phyloP scores from a whole-genome alignment of 176 grass and related monocot genomes.

The Leersia perrieri region DNA sequence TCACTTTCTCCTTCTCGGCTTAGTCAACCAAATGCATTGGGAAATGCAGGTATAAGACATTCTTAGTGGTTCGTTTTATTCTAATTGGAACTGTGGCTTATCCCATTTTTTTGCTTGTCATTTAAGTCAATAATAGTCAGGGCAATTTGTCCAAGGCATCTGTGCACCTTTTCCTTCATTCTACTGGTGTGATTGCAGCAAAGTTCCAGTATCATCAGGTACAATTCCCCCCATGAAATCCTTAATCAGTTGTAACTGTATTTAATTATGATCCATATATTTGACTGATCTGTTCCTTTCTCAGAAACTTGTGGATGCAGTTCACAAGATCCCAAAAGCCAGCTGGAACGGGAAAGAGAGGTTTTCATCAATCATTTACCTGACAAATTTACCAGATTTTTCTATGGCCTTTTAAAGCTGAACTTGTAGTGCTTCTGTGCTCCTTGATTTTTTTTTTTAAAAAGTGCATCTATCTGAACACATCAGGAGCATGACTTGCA shows the following conservation, averaged over 20 bases:
- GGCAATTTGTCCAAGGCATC: slow-evolving; percentile 34
- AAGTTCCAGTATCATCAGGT: slow-evolving; percentile 76
- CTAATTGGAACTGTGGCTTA: neutral
- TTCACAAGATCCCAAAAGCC: slow-evolving; percentile 77
- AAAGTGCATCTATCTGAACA: neutral
- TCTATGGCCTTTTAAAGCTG: neutral
- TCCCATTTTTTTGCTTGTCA: slow-evolving; percentile 32
- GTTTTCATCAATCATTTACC: slow-evolving; percentile 35
- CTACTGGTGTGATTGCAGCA: slow-evolving; percentile 58
- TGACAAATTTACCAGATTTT: slow-evolving; percentile 16
- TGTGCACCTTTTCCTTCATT: slow-evolving; percentile 68
- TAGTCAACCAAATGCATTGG: slow-evolving; percentile 24
- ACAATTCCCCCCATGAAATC: slow-evolving; percentile 1
- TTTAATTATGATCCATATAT: slow-evolving; percentile 19
- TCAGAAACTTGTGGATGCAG: slow-evolving; percentile 73
- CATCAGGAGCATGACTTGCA: neutral
- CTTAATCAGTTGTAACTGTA: slow-evolving; percentile 16
- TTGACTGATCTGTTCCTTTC: slow-evolving; percentile 18
- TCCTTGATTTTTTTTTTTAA: too few relatives aligned
- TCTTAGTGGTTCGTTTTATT: slow-evolving; percentile 15
- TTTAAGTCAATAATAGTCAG: slow-evolving; percentile 50
- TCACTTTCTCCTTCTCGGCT: slow-evolving; percentile 46
- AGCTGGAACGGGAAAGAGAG: slow-evolving; percentile 79
- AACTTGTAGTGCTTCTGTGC: neutral
- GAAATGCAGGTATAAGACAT: slow-evolving; percentile 54